Conservation (phyloP, 1,284 basidiomycete genomes). For the Bondarzewia mesenterica region DNA sequence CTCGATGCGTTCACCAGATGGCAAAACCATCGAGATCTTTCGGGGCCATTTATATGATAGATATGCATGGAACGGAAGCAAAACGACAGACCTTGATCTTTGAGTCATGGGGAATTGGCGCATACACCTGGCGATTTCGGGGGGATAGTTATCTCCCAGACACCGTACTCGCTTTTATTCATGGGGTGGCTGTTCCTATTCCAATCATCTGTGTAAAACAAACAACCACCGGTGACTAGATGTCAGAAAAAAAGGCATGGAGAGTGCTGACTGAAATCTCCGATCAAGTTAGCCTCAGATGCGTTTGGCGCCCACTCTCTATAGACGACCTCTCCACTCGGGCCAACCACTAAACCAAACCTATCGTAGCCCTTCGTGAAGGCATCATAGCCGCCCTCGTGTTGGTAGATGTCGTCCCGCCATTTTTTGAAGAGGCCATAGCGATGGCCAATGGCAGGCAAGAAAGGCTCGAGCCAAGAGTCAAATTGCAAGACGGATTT, state of each 20-base stretch:
- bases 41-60: neutral
- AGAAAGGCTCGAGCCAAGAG: conserved; percentile 70
- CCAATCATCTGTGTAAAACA: conserved; percentile 77
- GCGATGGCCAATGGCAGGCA: conserved; percentile 64
- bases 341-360: conserved; percentile 75
- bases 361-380: conserved; percentile 86
- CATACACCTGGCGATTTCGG: conserved; percentile 61
- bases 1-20: conserved; percentile 77
- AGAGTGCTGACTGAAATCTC: conserved; percentile 87
- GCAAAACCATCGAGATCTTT: conserved; percentile 83
- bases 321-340: conserved; percentile 72
- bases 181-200: conserved; percentile 78
- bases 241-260: too few species aligned
- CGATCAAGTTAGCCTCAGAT: conserved; percentile 75
- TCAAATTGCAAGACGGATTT: conserved; percentile 55
- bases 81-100: conserved; percentile 74
- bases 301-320: conserved; percentile 97
- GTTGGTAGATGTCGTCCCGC: conserved; percentile 63
- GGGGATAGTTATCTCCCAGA: conserved; percentile 88
- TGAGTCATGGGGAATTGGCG: conserved; percentile 88
- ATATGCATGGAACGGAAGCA: neutral
- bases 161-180: conserved; percentile 81
- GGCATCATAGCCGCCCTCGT: conserved; percentile 84
- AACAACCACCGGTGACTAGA: conserved; percentile 1
- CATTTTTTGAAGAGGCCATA: conserved; percentile 67